Conservation (phyloP, 345 rosid genomes). For the Euclidium syriacum region DNA sequence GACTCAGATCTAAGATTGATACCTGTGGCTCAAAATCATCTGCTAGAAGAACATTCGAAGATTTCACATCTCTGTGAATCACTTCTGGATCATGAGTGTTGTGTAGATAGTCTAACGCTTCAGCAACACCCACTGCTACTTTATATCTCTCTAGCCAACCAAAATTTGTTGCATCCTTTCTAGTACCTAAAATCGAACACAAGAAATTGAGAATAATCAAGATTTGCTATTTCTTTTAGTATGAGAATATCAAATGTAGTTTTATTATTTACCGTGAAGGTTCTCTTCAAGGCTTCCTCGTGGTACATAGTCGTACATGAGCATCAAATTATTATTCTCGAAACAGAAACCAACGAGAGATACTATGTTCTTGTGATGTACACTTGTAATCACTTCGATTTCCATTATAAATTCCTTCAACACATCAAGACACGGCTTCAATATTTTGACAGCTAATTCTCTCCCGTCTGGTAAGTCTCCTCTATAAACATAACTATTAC, state of each 20-base stretch:
- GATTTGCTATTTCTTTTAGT: neutral
- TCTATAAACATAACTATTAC: conserved; percentile 81
- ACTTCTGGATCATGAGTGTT: conserved; percentile 58
- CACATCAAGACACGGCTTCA: conserved; percentile 67
- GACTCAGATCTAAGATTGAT: neutral
- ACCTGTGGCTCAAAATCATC: conserved; percentile 98
- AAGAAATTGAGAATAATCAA: conserved; percentile 22
- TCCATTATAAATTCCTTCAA: conserved; percentile 74
- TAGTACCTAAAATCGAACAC: conserved; percentile 55
- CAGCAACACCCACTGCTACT: conserved; percentile 86
- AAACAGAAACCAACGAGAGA: conserved; percentile 83
- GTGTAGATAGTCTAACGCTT: conserved; percentile 87
- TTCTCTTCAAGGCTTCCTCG: conserved; percentile 97
- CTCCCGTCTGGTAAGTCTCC: conserved; percentile 82
- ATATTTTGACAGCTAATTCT: conserved; percentile 82
- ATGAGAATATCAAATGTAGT: conserved; percentile 10
- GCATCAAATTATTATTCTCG: conserved; percentile 57
- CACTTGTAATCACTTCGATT: conserved; percentile 66
- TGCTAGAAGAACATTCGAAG: conserved; percentile 85
- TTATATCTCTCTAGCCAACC: conserved; percentile 84
- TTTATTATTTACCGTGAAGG: conserved; percentile 67
- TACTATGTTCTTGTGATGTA: conserved; percentile 74
- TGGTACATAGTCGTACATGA: conserved; percentile 78
- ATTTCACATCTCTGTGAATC: conserved; percentile 91
- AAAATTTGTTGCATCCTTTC: conserved; percentile 46